Base-by-base conservation (phyloP, 1,139 yeast species). In the Yamadazyma mexicana region DNA sequence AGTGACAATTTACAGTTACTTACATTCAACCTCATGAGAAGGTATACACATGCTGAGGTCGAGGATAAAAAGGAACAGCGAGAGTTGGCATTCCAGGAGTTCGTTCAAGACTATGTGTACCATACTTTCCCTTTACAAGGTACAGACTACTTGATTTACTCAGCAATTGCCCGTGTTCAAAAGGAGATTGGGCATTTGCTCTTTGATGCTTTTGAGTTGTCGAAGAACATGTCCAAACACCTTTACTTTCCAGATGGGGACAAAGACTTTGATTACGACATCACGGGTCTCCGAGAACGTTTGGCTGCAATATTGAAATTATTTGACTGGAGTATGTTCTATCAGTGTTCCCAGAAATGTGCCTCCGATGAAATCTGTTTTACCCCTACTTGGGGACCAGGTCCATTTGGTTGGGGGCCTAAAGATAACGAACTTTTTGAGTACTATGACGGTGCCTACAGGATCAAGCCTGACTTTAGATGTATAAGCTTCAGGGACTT, bases 321-420 rank as follows among this genome's bases (percentile, higher is more conserved):
- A 18, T 44, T 59, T 39, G 31, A 42, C 11, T 78, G 83, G 83
- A 43, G 73, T 1, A 51, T 62, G 0, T 69, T 65, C 44, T 68
- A 69, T 42, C 50, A 59, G 28, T 78, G 83, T 51, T 47, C 63
- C 0, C 42, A 49, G 4, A 51, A 51, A 8, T 78, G 83, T 53
- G 59, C 47, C 0, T 54, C 59, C 53, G 67, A 71, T 46, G 77
- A 75, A 44, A 48, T 75, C 1, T 79, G 83, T 49, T 75, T 64
- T 39, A 66, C 75, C 4, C 83, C 83, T 1, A 69, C 79, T 0
- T 77, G 83, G 83, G 83, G 83, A 0, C 83, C 83, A 1, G 59
- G 73, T 1, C 79, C 81, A 2, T 33, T 73, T 15, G 71, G 75
- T 4, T 59, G 53, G 53, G 42, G 45, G 3, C 36, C 40, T 3